A percentile compares a stretch with the other conserved stretches of the same genome.
Conservation (phyloP, 2,329 filamentous ascomycete genomes). For the Stagonosporopsis cucurbitacearum region DNA sequence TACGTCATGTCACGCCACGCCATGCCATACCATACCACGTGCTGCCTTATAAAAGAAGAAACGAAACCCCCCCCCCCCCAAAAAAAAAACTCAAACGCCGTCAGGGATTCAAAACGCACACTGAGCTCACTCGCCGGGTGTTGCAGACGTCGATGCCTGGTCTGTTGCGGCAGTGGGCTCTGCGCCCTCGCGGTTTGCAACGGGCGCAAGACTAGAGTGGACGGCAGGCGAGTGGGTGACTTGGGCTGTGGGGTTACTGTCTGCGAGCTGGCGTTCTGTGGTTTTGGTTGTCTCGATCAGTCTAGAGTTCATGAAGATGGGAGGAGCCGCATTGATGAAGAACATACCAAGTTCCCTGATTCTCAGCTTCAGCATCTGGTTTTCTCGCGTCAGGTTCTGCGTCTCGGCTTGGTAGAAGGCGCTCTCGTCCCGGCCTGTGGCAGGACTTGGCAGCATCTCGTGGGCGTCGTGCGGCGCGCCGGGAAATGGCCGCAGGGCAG, state of each 20-base stretch:
- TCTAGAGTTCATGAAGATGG: too few species aligned
- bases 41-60: too few species aligned
- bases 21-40: too few species aligned
- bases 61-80: too few species aligned
- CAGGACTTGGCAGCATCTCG: conserved; percentile 65
- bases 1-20: too few species aligned
- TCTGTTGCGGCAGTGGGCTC: conserved; percentile 7
- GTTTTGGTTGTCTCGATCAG: neutral
- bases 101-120: too few species aligned
- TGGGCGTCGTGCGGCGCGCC: conserved; percentile 53
- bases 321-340: neutral
- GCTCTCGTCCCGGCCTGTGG: conserved; percentile 67
- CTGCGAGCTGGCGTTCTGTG: conserved; percentile 46
- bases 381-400: conserved; percentile 77
- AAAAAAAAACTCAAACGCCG: too few species aligned
- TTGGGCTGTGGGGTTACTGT: conserved; percentile 40
- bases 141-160: conserved; percentile 5
- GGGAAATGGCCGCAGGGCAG: conserved; percentile 61
- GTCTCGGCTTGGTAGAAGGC: conserved; percentile 85
- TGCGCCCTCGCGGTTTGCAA: conserved; percentile 20
- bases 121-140: conserved; percentile 4
- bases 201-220: conserved; percentile 33
- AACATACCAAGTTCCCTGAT: conserved; percentile 72
- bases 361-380: conserved; percentile 79
- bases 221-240: conserved; percentile 41